Evolutionary conservation across 805 yeast genomes (phyloP).

Genomic region (Candida chauliodis): DNA sequence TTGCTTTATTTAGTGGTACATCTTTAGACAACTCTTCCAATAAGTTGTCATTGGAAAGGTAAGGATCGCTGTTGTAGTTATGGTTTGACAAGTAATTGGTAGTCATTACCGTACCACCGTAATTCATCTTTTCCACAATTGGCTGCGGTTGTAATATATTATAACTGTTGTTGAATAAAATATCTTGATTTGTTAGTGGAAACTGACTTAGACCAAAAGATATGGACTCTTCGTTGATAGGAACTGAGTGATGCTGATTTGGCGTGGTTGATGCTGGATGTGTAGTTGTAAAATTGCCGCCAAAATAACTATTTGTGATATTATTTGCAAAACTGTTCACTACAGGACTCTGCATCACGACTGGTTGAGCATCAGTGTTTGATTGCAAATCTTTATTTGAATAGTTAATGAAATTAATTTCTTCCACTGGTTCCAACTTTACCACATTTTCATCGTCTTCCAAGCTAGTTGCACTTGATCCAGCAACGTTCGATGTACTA

Average conservation of each 20-base stretch:
- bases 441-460: constrained; percentile 1
- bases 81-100: constrained; percentile 27
- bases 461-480: neutral
- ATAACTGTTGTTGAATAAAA: constrained; percentile 1
- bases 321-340: constrained; percentile 27
- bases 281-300: constrained; percentile 18
- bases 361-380: neutral
- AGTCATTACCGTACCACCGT: neutral
- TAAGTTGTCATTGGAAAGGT: constrained; percentile 31
- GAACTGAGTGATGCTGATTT: constrained; percentile 14
- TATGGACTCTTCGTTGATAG: constrained; percentile 19
- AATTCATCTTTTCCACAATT: constrained; percentile 12
- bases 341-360: constrained; percentile 24
- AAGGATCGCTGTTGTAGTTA: constrained; percentile 31
- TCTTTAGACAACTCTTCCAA: constrained; percentile 37
- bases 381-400: neutral
- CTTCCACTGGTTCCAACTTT: neutral
- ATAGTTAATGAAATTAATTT: neutral
- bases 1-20: constrained; percentile 47
- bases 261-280: neutral
- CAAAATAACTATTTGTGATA: constrained; percentile 34
- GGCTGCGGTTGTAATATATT: constrained; percentile 7
- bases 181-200: constrained; percentile 23
- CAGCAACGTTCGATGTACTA: neutral
- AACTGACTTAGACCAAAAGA: constrained; percentile 34